Evolutionary conservation across 139 green algal species (phyloP).

Genomic region (Spirogloea muscicola): DNA sequence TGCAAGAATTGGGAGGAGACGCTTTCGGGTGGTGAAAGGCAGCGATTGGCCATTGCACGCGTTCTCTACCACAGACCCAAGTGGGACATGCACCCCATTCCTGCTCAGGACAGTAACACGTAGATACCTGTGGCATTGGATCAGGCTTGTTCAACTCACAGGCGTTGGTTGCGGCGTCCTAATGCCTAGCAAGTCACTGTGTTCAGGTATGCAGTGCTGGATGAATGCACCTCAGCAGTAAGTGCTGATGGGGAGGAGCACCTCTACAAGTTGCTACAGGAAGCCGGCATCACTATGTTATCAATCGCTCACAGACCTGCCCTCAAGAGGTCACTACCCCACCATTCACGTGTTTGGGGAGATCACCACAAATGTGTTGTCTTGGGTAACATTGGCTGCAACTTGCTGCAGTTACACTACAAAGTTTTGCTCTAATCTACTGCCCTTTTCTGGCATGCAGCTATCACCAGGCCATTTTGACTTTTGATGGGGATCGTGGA

Average conservation of each 20-base stretch:
- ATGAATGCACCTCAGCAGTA: constrained; percentile 52
- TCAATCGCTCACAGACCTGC: constrained; percentile 82
- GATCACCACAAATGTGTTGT: neutral
- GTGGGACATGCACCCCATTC: neutral
- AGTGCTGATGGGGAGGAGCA: constrained; percentile 49
- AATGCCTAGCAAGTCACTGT: neutral
- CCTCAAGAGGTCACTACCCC: constrained; percentile 48
- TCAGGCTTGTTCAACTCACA: too few species aligned
- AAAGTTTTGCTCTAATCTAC: neutral
- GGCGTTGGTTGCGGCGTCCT: too few species aligned
- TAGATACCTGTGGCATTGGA: too few species aligned
- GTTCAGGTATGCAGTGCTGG: constrained; percentile 39
- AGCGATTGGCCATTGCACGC: constrained; percentile 50
- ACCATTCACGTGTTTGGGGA: neutral
- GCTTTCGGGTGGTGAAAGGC: constrained; percentile 52
- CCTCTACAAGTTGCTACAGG: constrained; percentile 65
- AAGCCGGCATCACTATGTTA: constrained; percentile 78
- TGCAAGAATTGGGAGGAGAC: constrained; percentile 50
- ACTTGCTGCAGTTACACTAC: neutral
- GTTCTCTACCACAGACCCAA: constrained; percentile 43
- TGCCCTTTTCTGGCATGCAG: neutral
- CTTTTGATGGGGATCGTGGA: neutral
- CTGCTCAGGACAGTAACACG: neutral
- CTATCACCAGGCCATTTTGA: neutral
- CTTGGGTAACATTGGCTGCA: neutral